A percentile compares a stretch with the other conserved stretches of the same genome.
Evolutionary conservation across 148 eudicot genomes (phyloP).

Genomic region (Polygonum maritimum): DNA sequence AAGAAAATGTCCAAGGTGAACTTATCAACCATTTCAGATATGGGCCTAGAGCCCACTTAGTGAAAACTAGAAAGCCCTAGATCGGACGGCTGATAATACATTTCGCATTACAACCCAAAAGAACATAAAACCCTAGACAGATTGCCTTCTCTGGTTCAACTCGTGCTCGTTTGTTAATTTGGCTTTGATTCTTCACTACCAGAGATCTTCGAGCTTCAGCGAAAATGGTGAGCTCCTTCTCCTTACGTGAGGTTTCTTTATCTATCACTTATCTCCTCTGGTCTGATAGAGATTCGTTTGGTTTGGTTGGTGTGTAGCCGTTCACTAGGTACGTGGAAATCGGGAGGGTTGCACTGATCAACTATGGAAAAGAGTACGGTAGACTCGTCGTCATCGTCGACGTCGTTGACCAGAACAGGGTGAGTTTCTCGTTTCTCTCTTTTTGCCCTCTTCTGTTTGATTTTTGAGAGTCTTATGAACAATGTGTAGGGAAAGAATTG

Average conservation of each 20-base stretch:
- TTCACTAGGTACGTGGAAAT: constrained; percentile 52
- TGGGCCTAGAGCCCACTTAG: not conserved
- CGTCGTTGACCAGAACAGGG: constrained; percentile 42
- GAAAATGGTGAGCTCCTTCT: constrained; percentile 9
- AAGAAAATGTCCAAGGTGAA: too few species aligned
- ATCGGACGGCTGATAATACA: not conserved
- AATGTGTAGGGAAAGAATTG: not conserved
- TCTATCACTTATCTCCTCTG: not conserved
- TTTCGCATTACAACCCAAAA: not conserved
- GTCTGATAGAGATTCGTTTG: not conserved
- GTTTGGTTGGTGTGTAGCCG: constrained; percentile 24
- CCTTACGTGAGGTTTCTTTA: too few species aligned
- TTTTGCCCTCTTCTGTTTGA: not conserved
- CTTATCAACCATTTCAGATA: not conserved
- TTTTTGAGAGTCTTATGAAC: not conserved
- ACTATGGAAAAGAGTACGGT: constrained; percentile 44
- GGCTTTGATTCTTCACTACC: not conserved
- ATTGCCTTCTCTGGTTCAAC: not conserved
- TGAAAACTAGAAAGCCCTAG: not conserved
- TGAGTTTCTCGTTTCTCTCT: constrained; percentile 13
- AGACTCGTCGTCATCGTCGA: constrained; percentile 44
- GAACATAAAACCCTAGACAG: not conserved
- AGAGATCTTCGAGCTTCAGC: constrained; percentile 1
- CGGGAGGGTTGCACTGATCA: constrained; percentile 39
- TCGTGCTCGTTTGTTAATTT: not conserved